Percentiles rank a stretch among this genome's conserved stretches.
These are phyloP conservation scores for Bipolaris gigantea DNA, from an alignment of 2,329 filamentous ascomycete genomes.

Conservation along the genomic window DNA sequence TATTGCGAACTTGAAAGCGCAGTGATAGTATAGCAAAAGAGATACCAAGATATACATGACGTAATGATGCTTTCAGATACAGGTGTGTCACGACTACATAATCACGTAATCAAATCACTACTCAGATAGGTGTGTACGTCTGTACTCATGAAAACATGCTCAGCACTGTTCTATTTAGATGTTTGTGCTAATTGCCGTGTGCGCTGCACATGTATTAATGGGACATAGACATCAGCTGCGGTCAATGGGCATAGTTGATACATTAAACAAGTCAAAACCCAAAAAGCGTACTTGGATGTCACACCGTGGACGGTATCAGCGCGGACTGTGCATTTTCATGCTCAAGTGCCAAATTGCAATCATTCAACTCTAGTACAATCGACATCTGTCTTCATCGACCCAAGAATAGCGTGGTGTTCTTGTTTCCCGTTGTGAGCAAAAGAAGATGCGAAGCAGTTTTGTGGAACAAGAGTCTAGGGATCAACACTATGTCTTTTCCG, in stretches of 20 bases:
- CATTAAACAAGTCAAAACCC: too few relatives aligned
- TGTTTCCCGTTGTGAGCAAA: background rate
- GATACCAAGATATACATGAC: conserved; percentile 6
- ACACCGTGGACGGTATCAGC: background rate
- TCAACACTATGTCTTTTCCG: background rate
- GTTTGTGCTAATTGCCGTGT: background rate
- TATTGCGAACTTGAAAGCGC: background rate
- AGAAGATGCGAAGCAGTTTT: background rate
- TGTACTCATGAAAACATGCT: background rate
- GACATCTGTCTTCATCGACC: background rate
- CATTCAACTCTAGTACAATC: background rate
- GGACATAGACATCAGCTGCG: background rate
- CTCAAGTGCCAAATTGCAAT: background rate
- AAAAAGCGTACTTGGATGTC: background rate
- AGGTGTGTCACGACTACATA: conserved; percentile 1
- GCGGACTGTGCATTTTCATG: background rate
- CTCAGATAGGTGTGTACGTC: background rate
- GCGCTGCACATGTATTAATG: background rate
- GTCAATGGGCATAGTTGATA: background rate
- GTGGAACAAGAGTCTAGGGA: background rate
- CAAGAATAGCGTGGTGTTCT: background rate
- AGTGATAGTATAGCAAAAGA: background rate
- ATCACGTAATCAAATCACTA: background rate
- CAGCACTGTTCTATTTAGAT: background rate
- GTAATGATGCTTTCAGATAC: conserved; percentile 10